phyloP scores from a whole-genome alignment of 164 flowering plant genomes.

The Magnolia changhungtana region DNA sequence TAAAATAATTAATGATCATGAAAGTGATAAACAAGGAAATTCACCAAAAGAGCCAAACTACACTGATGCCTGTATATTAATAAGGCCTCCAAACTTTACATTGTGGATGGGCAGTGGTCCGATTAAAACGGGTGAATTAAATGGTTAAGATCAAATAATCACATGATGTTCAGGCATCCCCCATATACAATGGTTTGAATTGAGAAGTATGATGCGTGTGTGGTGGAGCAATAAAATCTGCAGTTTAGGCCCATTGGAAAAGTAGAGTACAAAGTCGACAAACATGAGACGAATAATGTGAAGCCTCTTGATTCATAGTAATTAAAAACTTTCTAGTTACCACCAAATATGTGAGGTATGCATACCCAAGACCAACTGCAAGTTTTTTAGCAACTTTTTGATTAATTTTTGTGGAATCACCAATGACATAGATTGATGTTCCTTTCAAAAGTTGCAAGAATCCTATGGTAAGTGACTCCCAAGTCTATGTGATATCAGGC shows the following conservation, averaged over 20 bases:
- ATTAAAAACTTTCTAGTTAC: not conserved
- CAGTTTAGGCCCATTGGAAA: not conserved
- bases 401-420: constrained; percentile 84
- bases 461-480: constrained; percentile 82
- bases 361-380: constrained; percentile 89
- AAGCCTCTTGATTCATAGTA: not conserved
- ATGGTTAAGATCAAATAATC: too few species aligned
- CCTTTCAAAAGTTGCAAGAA: constrained; percentile 72
- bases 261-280: not conserved
- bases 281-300: not conserved
- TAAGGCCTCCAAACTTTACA: too few species aligned
- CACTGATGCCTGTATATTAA: too few species aligned
- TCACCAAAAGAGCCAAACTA: not conserved
- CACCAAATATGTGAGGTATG: not conserved
- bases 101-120: too few species aligned
- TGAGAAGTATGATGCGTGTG: too few species aligned
- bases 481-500: constrained; percentile 90
- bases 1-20: not conserved
- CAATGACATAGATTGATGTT: constrained; percentile 76
- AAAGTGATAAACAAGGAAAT: not conserved
- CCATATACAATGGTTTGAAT: too few species aligned
- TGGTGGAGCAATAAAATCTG: too few species aligned
- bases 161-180: too few species aligned
- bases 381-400: constrained; percentile 77
- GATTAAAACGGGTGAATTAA: too few species aligned